Conservation (phyloP, 1,139 yeast species). For the Magnusiomyces suaveolens region DNA sequence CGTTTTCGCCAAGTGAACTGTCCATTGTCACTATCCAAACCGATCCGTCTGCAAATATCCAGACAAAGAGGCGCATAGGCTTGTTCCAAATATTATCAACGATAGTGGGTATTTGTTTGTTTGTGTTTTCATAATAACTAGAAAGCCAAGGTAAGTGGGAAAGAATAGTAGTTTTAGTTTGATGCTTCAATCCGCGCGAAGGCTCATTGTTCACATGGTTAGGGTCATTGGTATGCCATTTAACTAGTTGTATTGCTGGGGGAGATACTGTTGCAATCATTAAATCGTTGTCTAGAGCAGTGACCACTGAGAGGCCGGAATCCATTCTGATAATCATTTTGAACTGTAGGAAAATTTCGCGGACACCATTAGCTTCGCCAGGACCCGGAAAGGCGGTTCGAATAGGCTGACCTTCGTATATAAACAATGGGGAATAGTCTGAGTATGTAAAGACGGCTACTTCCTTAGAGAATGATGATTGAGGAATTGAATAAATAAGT, state of each 20-base stretch:
- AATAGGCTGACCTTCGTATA: conserved; percentile 15
- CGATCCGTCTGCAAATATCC: conserved; percentile 11
- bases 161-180: conserved; percentile 19
- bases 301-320: conserved; percentile 25
- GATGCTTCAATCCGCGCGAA: conserved; percentile 13
- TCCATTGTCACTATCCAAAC: conserved; percentile 19
- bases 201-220: conserved; percentile 1
- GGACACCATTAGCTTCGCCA: conserved; percentile 35
- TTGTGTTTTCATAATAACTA: background rate
- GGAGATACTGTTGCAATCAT: conserved; percentile 27
- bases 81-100: conserved; percentile 11
- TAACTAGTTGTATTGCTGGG: conserved; percentile 27
- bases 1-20: conserved; percentile 14
- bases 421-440: conserved; percentile 14
- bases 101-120: background rate
- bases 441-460: conserved; percentile 14
- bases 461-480: conserved; percentile 13
- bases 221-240: conserved; percentile 17
- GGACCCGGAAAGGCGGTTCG: conserved; percentile 31
- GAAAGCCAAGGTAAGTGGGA: conserved; percentile 25
- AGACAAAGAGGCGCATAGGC: conserved; percentile 14
- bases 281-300: conserved; percentile 27
- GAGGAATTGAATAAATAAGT: conserved; percentile 23
- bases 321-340: conserved; percentile 25
- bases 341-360: conserved; percentile 28